Evolutionary conservation across 441 rosid genomes (phyloP).

Genomic region (Erodium trifolium): DNA sequence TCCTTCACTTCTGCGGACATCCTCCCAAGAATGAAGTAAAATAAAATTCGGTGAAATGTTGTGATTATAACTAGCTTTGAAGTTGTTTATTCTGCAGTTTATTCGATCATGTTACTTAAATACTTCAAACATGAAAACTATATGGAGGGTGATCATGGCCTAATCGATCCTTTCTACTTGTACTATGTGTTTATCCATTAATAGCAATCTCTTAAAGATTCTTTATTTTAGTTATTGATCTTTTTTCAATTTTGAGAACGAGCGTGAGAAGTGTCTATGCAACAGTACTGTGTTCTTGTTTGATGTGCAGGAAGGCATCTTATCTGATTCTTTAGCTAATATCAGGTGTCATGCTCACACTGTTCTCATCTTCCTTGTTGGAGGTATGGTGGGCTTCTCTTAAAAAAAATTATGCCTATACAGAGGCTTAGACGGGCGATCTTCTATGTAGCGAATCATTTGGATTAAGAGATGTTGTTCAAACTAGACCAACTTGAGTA

Average conservation of each 20-base stretch:
- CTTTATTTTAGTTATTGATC: neutral
- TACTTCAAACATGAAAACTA: no score
- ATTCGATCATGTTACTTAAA: neutral
- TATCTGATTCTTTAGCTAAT: no score
- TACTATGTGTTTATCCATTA: conserved; percentile 2
- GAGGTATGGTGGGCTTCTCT: neutral
- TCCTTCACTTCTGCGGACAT: conserved; percentile 33
- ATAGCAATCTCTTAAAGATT: conserved; percentile 1
- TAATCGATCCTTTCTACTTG: neutral
- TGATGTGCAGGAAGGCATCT: neutral
- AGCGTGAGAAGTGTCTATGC: neutral
- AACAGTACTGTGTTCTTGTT: neutral
- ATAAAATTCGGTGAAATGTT: neutral
- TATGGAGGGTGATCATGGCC: neutral
- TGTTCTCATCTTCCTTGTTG: neutral
- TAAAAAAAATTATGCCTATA: no score
- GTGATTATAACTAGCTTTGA: neutral
- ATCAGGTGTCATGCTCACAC: neutral
- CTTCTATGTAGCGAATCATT: no score
- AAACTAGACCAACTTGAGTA: no score
- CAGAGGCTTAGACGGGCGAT: neutral
- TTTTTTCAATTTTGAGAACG: neutral
- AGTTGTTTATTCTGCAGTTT: conserved; percentile 2
- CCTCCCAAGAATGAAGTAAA: conserved; percentile 19
- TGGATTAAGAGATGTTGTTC: no score